These are phyloP conservation scores for Phyllosticta ampelicida DNA, from an alignment of 2,329 filamentous ascomycete genomes.

Conservation along the genomic window DNA sequence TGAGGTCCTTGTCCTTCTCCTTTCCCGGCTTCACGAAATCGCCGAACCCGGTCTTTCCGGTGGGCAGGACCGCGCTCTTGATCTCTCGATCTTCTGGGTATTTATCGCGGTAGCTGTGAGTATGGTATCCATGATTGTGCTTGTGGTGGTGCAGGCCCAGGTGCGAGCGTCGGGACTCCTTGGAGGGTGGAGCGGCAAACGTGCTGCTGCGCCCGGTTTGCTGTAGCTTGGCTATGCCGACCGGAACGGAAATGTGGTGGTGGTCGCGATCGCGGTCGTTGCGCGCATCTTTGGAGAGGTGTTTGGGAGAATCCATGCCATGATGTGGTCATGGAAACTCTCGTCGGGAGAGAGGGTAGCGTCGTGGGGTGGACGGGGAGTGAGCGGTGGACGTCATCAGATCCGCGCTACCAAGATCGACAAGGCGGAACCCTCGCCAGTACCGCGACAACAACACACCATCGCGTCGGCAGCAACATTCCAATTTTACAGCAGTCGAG, in stretches of 20 bases:
- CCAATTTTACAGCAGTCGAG: neutral
- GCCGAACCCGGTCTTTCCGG: constrained; percentile 35
- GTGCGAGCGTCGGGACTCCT: constrained; percentile 19
- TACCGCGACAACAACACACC: neutral
- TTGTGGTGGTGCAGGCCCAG: constrained; percentile 22
- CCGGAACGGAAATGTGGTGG: constrained; percentile 3
- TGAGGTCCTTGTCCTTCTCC: constrained; percentile 13
- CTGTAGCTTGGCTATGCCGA: constrained; percentile 4
- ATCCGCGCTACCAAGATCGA: neutral
- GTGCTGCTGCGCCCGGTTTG: constrained; percentile 6
- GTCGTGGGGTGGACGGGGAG: neutral
- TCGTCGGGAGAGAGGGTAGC: neutral
- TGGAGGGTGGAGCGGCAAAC: constrained; percentile 6
- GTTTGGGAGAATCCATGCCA: constrained; percentile 1
- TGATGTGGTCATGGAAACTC: neutral
- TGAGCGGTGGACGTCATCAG: constrained; percentile 9
- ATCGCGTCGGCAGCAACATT: neutral
- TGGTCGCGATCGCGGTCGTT: neutral
- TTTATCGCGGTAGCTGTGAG: constrained; percentile 17
- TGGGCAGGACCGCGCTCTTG: constrained; percentile 34
- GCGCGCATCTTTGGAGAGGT: neutral
- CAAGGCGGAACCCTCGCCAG: neutral
- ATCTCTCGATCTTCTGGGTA: constrained; percentile 23
- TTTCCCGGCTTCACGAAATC: constrained; percentile 27
- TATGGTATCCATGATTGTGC: constrained; percentile 20